Conservation (phyloP, 2,329 filamentous ascomycete genomes). For the Metarhizium humberi region DNA sequence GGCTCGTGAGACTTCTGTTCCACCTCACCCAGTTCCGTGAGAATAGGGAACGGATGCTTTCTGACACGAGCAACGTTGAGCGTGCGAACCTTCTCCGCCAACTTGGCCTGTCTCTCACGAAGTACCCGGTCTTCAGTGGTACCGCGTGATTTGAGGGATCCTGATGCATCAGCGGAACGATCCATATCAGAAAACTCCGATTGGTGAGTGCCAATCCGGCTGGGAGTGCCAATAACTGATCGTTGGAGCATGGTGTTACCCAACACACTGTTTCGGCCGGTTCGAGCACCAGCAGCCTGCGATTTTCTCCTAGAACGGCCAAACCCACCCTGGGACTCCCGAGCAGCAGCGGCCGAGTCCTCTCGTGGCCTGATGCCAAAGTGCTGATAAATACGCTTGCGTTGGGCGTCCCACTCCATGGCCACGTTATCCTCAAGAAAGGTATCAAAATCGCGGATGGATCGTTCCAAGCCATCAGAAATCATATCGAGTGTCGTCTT, state of each 20-base stretch:
- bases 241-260: constrained; percentile 62
- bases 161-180: constrained; percentile 41
- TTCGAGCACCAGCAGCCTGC: constrained; percentile 40
- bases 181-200: constrained; percentile 61
- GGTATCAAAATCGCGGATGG: constrained; percentile 81
- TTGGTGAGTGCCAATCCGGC: constrained; percentile 54
- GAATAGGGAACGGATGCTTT: constrained; percentile 59
- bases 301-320: constrained; percentile 46
- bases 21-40: constrained; percentile 66
- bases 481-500: constrained; percentile 90
- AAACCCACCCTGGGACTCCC: constrained; percentile 46
- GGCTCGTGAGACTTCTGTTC: constrained; percentile 62
- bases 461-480: constrained; percentile 79
- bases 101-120: constrained; percentile 75
- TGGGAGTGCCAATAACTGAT: constrained; percentile 79
- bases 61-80: constrained; percentile 67
- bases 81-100: constrained; percentile 68
- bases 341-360: constrained; percentile 29
- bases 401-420: constrained; percentile 91
- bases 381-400: constrained; percentile 88
- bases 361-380: constrained; percentile 72
- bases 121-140: constrained; percentile 62
- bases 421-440: constrained; percentile 93
- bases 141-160: constrained; percentile 33
- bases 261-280: constrained; percentile 40